Evolutionary conservation across 2,329 filamentous ascomycete species (phyloP).

Genomic region (Verticillium tricorpus): DNA sequence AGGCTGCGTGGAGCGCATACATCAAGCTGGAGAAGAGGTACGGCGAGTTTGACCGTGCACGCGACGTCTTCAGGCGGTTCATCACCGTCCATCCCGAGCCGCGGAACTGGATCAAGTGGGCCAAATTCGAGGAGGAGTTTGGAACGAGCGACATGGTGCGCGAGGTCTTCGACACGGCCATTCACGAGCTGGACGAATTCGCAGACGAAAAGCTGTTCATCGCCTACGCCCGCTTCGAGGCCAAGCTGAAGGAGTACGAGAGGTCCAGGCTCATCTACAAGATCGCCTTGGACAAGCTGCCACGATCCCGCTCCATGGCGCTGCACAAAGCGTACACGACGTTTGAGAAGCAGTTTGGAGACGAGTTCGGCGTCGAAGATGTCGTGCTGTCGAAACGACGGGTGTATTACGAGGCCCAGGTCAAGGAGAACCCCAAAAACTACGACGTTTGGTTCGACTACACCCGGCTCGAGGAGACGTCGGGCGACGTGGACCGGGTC

Average conservation of each 20-base stretch:
- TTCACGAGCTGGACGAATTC: conserved; percentile 89
- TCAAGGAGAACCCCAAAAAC: conserved; percentile 91
- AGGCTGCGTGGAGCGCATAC: conserved; percentile 91
- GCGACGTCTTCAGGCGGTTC: conserved; percentile 84
- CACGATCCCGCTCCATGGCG: conserved; percentile 76
- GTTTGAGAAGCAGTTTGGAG: conserved; percentile 97
- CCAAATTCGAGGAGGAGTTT: conserved; percentile 92
- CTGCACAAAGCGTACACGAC: conserved; percentile 94
- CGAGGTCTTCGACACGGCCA: conserved; percentile 83
- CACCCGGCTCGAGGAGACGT: conserved; percentile 81
- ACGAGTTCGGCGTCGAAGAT: conserved; percentile 88
- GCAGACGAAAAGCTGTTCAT: conserved; percentile 96
- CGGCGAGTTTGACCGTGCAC: conserved; percentile 83
- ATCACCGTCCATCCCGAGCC: conserved; percentile 92
- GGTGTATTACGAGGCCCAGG: conserved; percentile 88
- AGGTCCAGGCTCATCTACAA: conserved; percentile 94
- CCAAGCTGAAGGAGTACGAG: conserved; percentile 92
- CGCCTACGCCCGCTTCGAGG: conserved; percentile 90
- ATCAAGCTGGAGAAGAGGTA: conserved; percentile 98
- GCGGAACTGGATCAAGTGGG: conserved; percentile 98
- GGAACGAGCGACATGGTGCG: conserved; percentile 88
- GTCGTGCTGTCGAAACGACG: conserved; percentile 92
- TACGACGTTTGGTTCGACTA: conserved; percentile 98
- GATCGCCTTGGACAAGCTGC: conserved; percentile 87
- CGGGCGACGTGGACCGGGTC: conserved; percentile 76